phyloP scores from a whole-genome alignment of 2,329 filamentous ascomycete genomes.

The Paraconiothyrium brasiliense region DNA sequence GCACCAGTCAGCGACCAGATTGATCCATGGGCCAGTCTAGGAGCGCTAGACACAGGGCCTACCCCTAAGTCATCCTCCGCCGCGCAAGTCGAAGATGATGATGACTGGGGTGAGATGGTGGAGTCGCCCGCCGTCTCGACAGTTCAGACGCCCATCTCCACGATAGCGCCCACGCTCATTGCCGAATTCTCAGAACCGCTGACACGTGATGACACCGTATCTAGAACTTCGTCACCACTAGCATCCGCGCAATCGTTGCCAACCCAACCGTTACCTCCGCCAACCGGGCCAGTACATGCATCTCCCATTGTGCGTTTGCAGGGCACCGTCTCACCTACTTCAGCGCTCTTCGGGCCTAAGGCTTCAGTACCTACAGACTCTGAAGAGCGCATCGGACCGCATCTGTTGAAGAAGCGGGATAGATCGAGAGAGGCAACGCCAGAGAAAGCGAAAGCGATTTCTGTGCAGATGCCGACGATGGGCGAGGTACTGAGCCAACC shows the following conservation, averaged over 20 bases:
- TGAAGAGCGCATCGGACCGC: slow-evolving; percentile 42
- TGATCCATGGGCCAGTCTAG: slow-evolving; percentile 30
- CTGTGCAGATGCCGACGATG: slow-evolving; percentile 4
- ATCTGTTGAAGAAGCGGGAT: slow-evolving; percentile 37
- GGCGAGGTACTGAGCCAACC: slow-evolving; percentile 14
- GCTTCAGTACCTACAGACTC: slow-evolving; percentile 36
- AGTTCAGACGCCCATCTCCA: slow-evolving; percentile 20
- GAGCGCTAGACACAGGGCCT: slow-evolving; percentile 25
- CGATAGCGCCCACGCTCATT: slow-evolving; percentile 16
- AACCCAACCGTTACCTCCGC: slow-evolving; percentile 19
- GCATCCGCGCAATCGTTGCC: slow-evolving; percentile 21
- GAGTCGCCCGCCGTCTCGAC: slow-evolving; percentile 43
- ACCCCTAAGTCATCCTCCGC: slow-evolving; percentile 15
- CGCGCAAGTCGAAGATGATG: slow-evolving; percentile 40
- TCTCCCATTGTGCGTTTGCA: slow-evolving; percentile 44
- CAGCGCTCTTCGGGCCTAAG: slow-evolving; percentile 41
- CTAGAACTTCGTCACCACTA: slow-evolving; percentile 26
- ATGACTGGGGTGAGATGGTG: slow-evolving; percentile 53
- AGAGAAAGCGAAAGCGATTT: slow-evolving; percentile 18
- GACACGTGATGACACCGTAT: slow-evolving; percentile 20
- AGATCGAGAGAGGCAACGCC: slow-evolving; percentile 20
- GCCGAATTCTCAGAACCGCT: slow-evolving; percentile 23
- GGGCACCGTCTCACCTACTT: slow-evolving; percentile 46
- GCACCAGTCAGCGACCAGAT: slow-evolving; percentile 2
- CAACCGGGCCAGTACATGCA: slow-evolving; percentile 33